These are phyloP conservation scores for Vanrija sp. DNA, from an alignment of 1,284 basidiomycete species.

Conservation along the genomic window DNA sequence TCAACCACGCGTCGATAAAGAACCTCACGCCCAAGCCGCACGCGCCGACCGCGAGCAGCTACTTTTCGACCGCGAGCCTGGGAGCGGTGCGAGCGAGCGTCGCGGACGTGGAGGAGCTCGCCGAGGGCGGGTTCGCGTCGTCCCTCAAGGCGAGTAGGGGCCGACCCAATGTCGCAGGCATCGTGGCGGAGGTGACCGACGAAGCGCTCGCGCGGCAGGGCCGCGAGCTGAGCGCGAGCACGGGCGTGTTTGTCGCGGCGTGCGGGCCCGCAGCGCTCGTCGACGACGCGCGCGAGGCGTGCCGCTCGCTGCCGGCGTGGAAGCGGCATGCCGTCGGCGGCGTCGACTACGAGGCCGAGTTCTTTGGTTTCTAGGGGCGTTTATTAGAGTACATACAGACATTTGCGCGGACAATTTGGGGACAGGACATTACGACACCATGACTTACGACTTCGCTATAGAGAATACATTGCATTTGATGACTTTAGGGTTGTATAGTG, in stretches of 20 bases:
- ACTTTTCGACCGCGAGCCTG: constrained; percentile 14
- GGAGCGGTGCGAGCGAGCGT: neutral
- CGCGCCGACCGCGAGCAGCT: neutral
- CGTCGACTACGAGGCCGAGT: constrained; percentile 35
- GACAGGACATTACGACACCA: too few relatives aligned
- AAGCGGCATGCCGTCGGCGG: constrained; percentile 29
- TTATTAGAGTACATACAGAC: too few relatives aligned
- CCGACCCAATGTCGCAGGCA: constrained; percentile 20
- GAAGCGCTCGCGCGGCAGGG: constrained; percentile 14
- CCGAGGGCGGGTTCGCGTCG: constrained; percentile 4
- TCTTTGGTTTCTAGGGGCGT: constrained; percentile 27
- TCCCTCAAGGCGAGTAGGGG: constrained; percentile 14
- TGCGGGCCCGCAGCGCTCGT: constrained; percentile 37
- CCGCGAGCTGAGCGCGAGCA: constrained; percentile 11
- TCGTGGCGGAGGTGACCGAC: constrained; percentile 17
- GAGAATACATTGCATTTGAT: too few relatives aligned
- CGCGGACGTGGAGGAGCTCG: too few relatives aligned
- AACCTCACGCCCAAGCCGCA: neutral
- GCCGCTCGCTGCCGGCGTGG: constrained; percentile 17
- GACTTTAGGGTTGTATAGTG: too few relatives aligned
- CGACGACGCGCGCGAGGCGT: constrained; percentile 19
- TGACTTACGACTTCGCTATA: too few relatives aligned
- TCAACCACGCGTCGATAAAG: neutral
- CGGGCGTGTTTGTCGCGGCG: constrained; percentile 28
- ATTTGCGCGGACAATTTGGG: too few relatives aligned